Base-by-base conservation (phyloP, 2,329 filamentous ascomycete species). In the Calycina herbarum region DNA sequence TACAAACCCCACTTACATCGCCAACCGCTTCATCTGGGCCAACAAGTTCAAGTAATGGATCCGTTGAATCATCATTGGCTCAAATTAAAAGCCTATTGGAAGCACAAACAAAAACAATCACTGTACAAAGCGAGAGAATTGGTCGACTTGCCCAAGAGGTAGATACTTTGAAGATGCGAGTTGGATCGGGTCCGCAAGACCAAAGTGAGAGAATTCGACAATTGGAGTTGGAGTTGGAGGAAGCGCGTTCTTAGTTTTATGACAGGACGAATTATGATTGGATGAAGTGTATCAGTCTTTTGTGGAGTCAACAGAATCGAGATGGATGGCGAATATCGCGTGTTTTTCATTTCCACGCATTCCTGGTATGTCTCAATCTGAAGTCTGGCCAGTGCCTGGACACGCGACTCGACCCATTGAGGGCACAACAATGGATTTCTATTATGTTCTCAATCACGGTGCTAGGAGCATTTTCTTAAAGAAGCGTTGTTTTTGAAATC, bases 1-100 rank as follows among this genome's bases (percentile, higher is more conserved):
- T 62, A 15, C 68, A 70, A 62, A 54, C 68, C 13, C 70, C 70
- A 42, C 57, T 62, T 57, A 45, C 72, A 40, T 64, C 73, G n/a
- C 66, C 71, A n/a, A 68, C 69, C 33, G 75, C 76, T n/a, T 72
- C 76, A 57, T 75, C 77, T 40, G 74, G 78, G 5, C 74, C 80
- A 7, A 74, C 77, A 29, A 74, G 81, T 27, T 71, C 75, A 51
- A 70, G 76, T 8, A 69, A 75, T 35, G 75, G 77, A 15, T 80
- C 82, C 1, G 83, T 92, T 13, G 87, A 89, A 73, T 81, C 86
- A 35, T 87, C 89, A 5, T 84, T 97, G 56, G 82, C 86, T 45
- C 86, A 94, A 73, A 95, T 96, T 79, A 94, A 92, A 79, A 81
- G 85, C 64, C 80, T 95, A 72, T 82, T 97, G 40, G 87, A 92